Evolutionary conservation across 352 stramenopile species (phyloP), one percentile per base, ranked within the genome.

Genomic region (Globisporangium iwayamae): DNA sequence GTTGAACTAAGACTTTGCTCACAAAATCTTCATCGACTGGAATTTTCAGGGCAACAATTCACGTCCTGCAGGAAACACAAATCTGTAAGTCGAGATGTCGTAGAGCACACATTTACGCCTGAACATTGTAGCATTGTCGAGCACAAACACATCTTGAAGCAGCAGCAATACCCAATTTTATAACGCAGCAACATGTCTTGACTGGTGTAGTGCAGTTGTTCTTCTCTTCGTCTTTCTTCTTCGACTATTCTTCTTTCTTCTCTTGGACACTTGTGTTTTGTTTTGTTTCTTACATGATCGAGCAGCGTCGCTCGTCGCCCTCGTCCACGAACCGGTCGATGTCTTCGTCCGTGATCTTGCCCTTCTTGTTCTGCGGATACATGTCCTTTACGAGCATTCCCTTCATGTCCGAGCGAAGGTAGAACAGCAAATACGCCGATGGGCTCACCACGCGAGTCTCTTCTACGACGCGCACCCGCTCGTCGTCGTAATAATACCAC

Each of bases 391-490:
- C 85, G 11, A 88, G 66, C 32, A 87, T 74, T 55, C 74, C 75
- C 60, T 93, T 84, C 78, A 96, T 93, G 68, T 97, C 90, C 6
- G 89, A 94, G 39, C 89, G 83, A 41, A 97, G 65, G 68, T 97
- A 98, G 65, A 98, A 98, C 8, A 98, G 79, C 66, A 98, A 74
- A 72, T 98, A 98, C 25, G 91, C 89, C 1, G 87, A 91, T 34
- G 86, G 74, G 20, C 74, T 94, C 22, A 96, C 83, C 32, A 96
- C 79, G 64, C 96, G 90, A 52, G 81, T 78, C 54, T 96, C 89
- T 65, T 94, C 86, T 2, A 97, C 79, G 10, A 95, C 75, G 58
- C 87, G 84, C 38, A 95, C 87, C 36, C 87, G 85, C 70, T 95
- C 85, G 64, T 96, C 89, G 66, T 96, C 89, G 65, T 95, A 96